A percentile compares a stretch with the other conserved stretches of the same genome.
Evolutionary conservation across 306 rosid genomes (phyloP).

Genomic region (Elaeagnus macrophylla): DNA sequence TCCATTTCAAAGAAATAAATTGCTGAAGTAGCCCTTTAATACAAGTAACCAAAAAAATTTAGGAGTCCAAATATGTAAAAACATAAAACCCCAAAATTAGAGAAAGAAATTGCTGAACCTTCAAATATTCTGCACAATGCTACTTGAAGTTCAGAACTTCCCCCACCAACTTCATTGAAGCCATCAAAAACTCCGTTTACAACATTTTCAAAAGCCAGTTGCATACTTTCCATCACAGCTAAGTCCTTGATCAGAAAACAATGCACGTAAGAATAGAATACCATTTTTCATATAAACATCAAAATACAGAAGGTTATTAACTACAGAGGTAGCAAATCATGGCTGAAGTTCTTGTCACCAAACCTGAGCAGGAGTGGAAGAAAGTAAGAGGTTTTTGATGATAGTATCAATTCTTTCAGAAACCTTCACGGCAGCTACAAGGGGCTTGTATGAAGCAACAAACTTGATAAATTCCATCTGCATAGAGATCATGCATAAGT

Average conservation of each 20-base stretch:
- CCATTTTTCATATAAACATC: too few relatives aligned
- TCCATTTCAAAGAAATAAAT: constrained; percentile 79
- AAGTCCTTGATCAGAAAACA: constrained; percentile 44
- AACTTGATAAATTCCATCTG: constrained; percentile 80
- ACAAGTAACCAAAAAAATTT: constrained; percentile 19
- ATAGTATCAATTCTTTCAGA: constrained; percentile 59
- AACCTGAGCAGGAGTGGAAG: constrained; percentile 65
- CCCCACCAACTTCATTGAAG: constrained; percentile 44
- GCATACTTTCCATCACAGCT: constrained; percentile 86
- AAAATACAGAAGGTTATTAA: constrained; percentile 3
- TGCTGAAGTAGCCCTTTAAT: constrained; percentile 74
- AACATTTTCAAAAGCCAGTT: constrained; percentile 70
- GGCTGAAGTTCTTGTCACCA: constrained; percentile 15
- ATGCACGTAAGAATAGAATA: neutral
- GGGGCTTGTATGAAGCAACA: constrained; percentile 76
- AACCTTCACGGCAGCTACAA: constrained; percentile 58
- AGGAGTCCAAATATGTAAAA: constrained; percentile 14
- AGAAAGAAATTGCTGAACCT: constrained; percentile 41
- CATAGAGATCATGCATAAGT: constrained; percentile 29
- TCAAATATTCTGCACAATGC: constrained; percentile 60
- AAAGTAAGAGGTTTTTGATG: constrained; percentile 48
- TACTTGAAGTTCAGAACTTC: constrained; percentile 58
- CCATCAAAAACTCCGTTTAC: constrained; percentile 65
- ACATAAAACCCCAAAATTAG: constrained; percentile 6
- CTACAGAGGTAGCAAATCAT: neutral